Evolutionary conservation across 306 rosid genomes (phyloP).

Genomic region (Cucurbita pepo): DNA sequence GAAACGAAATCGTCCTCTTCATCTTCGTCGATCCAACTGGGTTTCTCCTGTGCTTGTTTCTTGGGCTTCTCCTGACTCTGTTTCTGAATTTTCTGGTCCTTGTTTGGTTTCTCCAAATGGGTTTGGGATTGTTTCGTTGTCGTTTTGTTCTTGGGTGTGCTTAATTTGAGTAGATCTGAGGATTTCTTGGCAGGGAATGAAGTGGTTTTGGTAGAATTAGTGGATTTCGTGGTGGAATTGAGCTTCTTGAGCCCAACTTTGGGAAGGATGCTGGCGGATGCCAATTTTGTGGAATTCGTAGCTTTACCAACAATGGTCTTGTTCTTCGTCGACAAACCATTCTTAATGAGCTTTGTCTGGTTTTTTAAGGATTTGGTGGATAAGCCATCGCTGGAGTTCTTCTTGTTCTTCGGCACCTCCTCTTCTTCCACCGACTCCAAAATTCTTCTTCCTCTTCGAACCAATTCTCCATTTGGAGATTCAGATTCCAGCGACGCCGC

Average conservation of each 20-base stretch:
- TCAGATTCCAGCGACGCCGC: constrained; percentile 20
- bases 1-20: constrained; percentile 45
- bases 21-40: constrained; percentile 39
- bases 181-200: constrained; percentile 22
- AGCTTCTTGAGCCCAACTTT: constrained; percentile 35
- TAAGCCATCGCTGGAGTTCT: constrained; percentile 15
- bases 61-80: constrained; percentile 17
- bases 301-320: constrained; percentile 12
- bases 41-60: constrained; percentile 13
- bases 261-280: neutral
- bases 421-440: neutral
- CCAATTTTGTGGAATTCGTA: constrained; percentile 4
- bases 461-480: constrained; percentile 6
- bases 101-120: neutral
- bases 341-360: constrained; percentile 34
- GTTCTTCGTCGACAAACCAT: constrained; percentile 3
- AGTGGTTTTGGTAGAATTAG: constrained; percentile 18
- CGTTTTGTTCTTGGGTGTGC: constrained; percentile 43
- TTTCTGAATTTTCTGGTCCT: constrained; percentile 9
- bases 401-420: constrained; percentile 17
- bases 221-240: constrained; percentile 39
- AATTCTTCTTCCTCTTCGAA: constrained; percentile 28
- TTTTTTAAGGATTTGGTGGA: constrained; percentile 31
- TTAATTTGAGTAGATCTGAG: constrained; percentile 32
- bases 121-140: constrained; percentile 21